Conservation (phyloP, 176 grass and related monocot genomes). For the Paspalum vaginatum region DNA sequence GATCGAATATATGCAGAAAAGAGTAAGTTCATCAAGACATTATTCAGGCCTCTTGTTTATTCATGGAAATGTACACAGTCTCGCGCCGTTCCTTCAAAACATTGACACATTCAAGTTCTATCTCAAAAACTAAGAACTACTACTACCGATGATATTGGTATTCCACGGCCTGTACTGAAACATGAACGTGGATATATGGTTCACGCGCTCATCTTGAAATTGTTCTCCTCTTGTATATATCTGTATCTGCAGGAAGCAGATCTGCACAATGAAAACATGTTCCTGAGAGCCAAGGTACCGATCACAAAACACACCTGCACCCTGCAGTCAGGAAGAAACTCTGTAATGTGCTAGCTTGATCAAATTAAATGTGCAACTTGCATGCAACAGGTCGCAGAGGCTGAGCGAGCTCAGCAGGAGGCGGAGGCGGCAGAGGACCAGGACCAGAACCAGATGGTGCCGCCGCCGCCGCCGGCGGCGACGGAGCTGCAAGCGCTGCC, state of each 20-base stretch:
- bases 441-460: constrained; percentile 38
- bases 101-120: too few relatives aligned
- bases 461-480: neutral
- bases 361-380: too few relatives aligned
- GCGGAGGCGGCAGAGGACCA: constrained; percentile 9
- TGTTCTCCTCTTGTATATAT: neutral
- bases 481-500: constrained; percentile 66
- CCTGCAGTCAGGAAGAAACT: neutral
- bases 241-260: constrained; percentile 54
- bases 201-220: neutral
- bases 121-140: too few relatives aligned
- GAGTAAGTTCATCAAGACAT: constrained; percentile 40
- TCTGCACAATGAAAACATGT: constrained; percentile 69
- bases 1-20: constrained; percentile 71
- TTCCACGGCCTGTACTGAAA: too few relatives aligned
- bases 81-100: too few relatives aligned
- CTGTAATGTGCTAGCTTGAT: neutral
- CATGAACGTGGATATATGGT: too few relatives aligned
- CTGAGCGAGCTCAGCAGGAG: constrained; percentile 48
- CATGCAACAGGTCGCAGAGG: constrained; percentile 54
- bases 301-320: neutral
- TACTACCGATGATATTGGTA: too few relatives aligned
- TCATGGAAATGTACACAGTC: too few relatives aligned
- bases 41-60: neutral
- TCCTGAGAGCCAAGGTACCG: constrained; percentile 73